Evolutionary conservation across 2,329 filamentous ascomycete species (phyloP).

Genomic region (Calonectria hongkongensis): DNA sequence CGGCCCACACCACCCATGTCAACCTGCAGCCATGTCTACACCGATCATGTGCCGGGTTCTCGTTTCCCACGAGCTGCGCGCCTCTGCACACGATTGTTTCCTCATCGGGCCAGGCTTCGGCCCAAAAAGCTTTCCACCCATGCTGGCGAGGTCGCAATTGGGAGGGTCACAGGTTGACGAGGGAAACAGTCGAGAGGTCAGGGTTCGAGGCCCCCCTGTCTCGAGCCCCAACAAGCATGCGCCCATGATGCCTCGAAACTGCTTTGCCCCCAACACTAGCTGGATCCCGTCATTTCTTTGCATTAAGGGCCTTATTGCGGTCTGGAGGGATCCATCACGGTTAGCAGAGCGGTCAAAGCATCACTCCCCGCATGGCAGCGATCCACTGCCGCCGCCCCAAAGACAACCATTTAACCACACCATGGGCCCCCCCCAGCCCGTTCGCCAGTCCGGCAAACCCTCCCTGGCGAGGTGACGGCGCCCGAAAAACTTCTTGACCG

Average conservation of each 20-base stretch:
- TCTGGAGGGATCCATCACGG: constrained; percentile 51
- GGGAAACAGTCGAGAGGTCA: constrained; percentile 43
- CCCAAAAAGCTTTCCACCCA: constrained; percentile 39
- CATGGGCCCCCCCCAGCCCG: constrained; percentile 34
- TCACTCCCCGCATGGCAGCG: constrained; percentile 50
- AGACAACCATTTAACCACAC: constrained; percentile 44
- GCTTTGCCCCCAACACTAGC: constrained; percentile 40
- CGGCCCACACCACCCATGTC: constrained; percentile 33
- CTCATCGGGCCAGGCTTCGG: constrained; percentile 48
- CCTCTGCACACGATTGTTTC: constrained; percentile 43
- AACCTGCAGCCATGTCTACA: constrained; percentile 28
- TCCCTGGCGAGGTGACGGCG: constrained; percentile 33
- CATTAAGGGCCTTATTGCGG: constrained; percentile 50
- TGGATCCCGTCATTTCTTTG: constrained; percentile 43
- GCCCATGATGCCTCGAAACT: constrained; percentile 38
- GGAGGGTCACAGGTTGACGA: constrained; percentile 48
- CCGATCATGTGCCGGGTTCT: constrained; percentile 39
- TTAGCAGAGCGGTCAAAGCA: constrained; percentile 54
- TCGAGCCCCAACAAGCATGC: constrained; percentile 38
- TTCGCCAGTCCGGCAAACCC: constrained; percentile 20
- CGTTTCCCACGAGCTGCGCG: constrained; percentile 30
- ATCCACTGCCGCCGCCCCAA: constrained; percentile 49
- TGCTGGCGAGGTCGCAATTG: constrained; percentile 44
- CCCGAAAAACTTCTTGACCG: constrained; percentile 32
- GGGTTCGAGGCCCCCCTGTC: constrained; percentile 38